Percentiles rank a stretch among this genome's conserved stretches.
Evolutionary conservation across 2,329 filamentous ascomycete species (phyloP).

Genomic region (Stagonosporopsis rhizophila): DNA sequence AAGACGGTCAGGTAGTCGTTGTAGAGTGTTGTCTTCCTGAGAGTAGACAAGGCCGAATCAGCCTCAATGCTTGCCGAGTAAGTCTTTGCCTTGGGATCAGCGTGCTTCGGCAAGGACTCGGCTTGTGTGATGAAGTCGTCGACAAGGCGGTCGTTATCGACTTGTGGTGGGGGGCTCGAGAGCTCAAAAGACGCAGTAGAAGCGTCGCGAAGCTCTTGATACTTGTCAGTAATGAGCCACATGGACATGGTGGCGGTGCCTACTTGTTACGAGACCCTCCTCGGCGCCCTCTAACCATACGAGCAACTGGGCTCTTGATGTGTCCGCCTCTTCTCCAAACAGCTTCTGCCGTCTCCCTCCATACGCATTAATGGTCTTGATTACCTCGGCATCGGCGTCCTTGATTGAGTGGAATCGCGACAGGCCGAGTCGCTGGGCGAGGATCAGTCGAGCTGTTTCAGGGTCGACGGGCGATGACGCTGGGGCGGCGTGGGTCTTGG

Average conservation of each 20-base stretch:
- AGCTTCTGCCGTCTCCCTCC: conserved; percentile 51
- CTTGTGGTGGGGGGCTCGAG: conserved; percentile 38
- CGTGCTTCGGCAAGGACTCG: conserved; percentile 35
- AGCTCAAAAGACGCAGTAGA: conserved; percentile 40
- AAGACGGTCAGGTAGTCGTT: conserved; percentile 43
- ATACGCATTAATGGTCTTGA: conserved; percentile 57
- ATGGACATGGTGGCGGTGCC: conserved; percentile 3
- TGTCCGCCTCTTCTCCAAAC: conserved; percentile 43
- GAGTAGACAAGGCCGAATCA: conserved; percentile 26
- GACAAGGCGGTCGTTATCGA: conserved; percentile 47
- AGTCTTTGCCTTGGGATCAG: conserved; percentile 36
- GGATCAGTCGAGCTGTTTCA: conserved; percentile 57
- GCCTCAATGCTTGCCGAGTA: conserved; percentile 36
- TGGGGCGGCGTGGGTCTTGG: conserved; percentile 19
- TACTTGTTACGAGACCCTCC: conserved; percentile 43
- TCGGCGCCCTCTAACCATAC: conserved; percentile 52
- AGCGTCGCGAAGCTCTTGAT: conserved; percentile 1
- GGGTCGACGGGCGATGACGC: conserved; percentile 43
- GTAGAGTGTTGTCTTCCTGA: conserved; percentile 30
- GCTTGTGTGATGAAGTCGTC: conserved; percentile 47
- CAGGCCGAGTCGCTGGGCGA: conserved; percentile 60
- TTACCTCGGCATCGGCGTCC: conserved; percentile 48
- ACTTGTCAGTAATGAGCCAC: conserved; percentile 23
- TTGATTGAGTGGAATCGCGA: conserved; percentile 57
- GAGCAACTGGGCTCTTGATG: conserved; percentile 41